phyloP scores from a whole-genome alignment of 768 basidiomycete genomes.

The Rhizopogon vesiculosus region DNA sequence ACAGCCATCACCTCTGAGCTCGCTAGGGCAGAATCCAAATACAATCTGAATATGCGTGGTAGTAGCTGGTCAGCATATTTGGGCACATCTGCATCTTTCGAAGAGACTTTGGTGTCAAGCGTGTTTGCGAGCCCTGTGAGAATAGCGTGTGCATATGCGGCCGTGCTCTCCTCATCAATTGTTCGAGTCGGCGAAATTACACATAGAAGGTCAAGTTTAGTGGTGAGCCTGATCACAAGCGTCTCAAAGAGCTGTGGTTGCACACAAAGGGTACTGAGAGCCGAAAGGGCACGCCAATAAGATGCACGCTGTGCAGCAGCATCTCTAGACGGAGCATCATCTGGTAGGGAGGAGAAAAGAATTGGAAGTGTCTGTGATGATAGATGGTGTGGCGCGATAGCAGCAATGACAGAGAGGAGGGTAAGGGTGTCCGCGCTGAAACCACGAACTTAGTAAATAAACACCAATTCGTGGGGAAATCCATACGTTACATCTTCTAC shows the following conservation, averaged over 20 bases:
- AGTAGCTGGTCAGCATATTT: conserved; percentile 80
- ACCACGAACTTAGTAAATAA: not conserved
- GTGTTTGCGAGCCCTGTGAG: conserved; percentile 65
- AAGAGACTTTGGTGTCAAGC: conserved; percentile 46
- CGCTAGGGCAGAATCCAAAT: conserved; percentile 36
- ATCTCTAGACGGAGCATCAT: conserved; percentile 50
- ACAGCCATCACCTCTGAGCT: conserved; percentile 19
- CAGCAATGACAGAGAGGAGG: conserved; percentile 59
- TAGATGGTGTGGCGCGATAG: conserved; percentile 57
- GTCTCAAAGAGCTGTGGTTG: conserved; percentile 79
- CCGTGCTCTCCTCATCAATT: conserved; percentile 51
- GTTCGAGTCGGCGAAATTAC: conserved; percentile 24
- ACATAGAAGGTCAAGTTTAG: conserved; percentile 73
- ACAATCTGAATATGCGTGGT: conserved; percentile 64
- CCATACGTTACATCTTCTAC: conserved; percentile 50
- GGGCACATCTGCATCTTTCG: conserved; percentile 64
- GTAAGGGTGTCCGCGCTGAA: conserved; percentile 55
- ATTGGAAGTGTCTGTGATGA: conserved; percentile 74
- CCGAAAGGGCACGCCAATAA: conserved; percentile 63
- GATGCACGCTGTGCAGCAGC: conserved; percentile 52
- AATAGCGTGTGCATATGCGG: conserved; percentile 84
- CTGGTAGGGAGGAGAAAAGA: conserved; percentile 74
- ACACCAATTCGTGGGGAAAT: not conserved
- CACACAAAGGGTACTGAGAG: conserved; percentile 68
- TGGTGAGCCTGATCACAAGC: conserved; percentile 69